phyloP scores from a whole-genome alignment of 805 yeast genomes.

The Candida fluviatilis region DNA sequence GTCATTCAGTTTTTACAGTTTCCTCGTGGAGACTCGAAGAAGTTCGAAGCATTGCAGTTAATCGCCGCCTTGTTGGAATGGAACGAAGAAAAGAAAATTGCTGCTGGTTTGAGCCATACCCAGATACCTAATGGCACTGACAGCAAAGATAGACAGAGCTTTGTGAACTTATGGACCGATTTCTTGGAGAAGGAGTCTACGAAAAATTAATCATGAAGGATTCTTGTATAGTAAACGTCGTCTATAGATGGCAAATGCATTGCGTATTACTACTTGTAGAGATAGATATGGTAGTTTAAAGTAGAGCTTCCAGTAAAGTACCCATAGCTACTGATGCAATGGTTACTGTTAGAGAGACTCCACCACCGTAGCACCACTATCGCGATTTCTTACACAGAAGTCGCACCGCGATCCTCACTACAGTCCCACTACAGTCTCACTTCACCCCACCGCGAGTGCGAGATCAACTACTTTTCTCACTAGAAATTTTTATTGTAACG shows the following conservation, averaged over 20 bases:
- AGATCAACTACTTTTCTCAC: too few species aligned
- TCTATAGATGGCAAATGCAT: background rate
- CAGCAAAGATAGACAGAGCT: conserved; percentile 41
- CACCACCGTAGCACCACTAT: too few species aligned
- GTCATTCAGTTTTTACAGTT: conserved; percentile 78
- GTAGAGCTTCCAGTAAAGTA: too few species aligned
- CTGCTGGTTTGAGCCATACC: conserved; percentile 62
- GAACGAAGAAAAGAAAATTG: conserved; percentile 76
- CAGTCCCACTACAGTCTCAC: too few species aligned
- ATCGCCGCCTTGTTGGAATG: conserved; percentile 81
- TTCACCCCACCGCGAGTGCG: too few species aligned
- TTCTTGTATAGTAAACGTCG: background rate
- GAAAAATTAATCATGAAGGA: background rate
- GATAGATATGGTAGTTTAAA: too few species aligned
- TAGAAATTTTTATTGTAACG: too few species aligned
- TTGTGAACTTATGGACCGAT: conserved; percentile 77
- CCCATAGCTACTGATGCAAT: too few species aligned
- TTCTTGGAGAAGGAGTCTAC: conserved; percentile 67
- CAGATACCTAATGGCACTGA: conserved; percentile 12
- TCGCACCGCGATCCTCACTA: too few species aligned
- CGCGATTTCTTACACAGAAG: too few species aligned
- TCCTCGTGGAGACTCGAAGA: conserved; percentile 91
- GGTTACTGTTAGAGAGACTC: too few species aligned
- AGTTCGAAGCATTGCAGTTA: conserved; percentile 85
- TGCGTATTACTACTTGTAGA: too few species aligned